Evolutionary conservation across 2,329 filamentous ascomycete species (phyloP).

Genomic region (Ciborinia camelliae): DNA sequence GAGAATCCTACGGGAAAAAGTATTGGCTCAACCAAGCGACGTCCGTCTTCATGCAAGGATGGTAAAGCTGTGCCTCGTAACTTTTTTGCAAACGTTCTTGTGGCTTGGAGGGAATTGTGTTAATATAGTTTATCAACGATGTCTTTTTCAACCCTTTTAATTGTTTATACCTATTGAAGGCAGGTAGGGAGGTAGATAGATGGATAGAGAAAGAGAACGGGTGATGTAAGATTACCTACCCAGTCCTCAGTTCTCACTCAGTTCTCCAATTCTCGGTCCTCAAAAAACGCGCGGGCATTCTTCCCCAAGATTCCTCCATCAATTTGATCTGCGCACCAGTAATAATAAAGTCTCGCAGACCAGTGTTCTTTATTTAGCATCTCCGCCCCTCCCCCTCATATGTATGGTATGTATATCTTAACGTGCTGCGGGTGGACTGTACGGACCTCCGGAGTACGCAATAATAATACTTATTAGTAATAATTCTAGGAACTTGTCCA

Average conservation of each 20-base stretch:
- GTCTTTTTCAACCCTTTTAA: neutral
- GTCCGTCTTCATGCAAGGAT: conserved; percentile 13
- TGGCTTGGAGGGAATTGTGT: neutral
- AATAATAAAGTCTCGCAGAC: no score
- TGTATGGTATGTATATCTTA: no score
- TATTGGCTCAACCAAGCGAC: conserved; percentile 3
- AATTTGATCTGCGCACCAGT: neutral
- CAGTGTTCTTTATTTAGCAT: neutral
- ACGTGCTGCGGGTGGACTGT: no score
- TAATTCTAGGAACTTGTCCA: neutral
- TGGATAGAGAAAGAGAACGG: no score
- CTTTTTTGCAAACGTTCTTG: neutral
- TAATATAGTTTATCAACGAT: neutral
- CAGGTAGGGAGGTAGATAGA: no score
- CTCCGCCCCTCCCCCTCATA: neutral
- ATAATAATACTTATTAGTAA: conserved; percentile 12
- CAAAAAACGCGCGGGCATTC: conserved; percentile 1
- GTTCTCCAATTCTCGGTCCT: no score
- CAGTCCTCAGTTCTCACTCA: neutral
- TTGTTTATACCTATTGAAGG: neutral
- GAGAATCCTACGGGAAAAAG: conserved; percentile 5
- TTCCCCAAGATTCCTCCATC: neutral
- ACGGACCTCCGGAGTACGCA: no score
- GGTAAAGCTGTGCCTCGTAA: neutral
- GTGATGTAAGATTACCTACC: no score